Percentiles rank a stretch among this genome's conserved stretches.
These are phyloP conservation scores for Calonectria montana DNA, from an alignment of 2,329 filamentous ascomycete genomes.

Conservation along the genomic window DNA sequence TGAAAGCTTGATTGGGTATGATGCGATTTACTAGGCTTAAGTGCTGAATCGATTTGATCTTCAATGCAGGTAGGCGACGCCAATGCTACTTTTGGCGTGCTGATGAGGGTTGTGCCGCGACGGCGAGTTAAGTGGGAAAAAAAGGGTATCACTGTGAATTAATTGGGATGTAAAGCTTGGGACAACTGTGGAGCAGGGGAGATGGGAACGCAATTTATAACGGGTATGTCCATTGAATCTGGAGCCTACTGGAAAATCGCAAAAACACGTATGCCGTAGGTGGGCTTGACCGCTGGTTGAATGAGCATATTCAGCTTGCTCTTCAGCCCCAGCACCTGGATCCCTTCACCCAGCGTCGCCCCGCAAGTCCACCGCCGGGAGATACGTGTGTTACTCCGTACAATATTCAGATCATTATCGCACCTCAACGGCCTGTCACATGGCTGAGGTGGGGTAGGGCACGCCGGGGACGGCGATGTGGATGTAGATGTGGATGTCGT, in stretches of 20 bases:
- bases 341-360: constrained; percentile 13
- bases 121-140: constrained; percentile 18
- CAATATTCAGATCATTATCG: constrained; percentile 34
- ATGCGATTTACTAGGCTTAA: constrained; percentile 18
- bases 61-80: constrained; percentile 28
- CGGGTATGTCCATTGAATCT: constrained; percentile 18
- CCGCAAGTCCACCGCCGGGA: constrained; percentile 22
- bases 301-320: constrained; percentile 22
- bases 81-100: constrained; percentile 30
- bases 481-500: not conserved
- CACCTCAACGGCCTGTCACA: constrained; percentile 38
- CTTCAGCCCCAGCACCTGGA: constrained; percentile 26
- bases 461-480: constrained; percentile 18
- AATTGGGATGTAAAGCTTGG: not conserved
- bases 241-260: constrained; percentile 5
- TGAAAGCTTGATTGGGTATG: constrained; percentile 32
- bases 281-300: constrained; percentile 40
- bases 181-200: not conserved
- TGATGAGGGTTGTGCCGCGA: constrained; percentile 16
- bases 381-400: constrained; percentile 24
- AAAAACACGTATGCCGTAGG: not conserved
- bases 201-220: constrained; percentile 1
- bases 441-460: constrained; percentile 33
- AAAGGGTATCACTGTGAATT: not conserved
- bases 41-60: constrained; percentile 39